Base-by-base conservation (phyloP, 2,329 filamentous ascomycete genomes). In the Clonostachys rosea region DNA sequence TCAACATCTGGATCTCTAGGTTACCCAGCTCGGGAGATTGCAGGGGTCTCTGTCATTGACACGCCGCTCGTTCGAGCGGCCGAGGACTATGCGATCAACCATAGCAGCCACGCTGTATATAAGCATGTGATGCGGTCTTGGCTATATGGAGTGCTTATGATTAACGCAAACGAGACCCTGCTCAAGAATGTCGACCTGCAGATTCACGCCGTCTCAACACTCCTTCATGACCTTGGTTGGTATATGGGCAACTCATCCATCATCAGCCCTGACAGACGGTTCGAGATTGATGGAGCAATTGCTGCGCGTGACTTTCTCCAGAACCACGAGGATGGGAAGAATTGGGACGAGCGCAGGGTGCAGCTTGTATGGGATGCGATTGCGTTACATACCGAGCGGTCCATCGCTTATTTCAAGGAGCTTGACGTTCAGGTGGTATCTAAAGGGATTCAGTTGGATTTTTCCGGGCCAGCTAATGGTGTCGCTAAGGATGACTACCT, bases 251-350 rank as follows among this genome's bases (percentile, higher is more conserved):
- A 58, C 34, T 60, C 60, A 7, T 34, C 58, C 5, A 47, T 70
- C 10, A 50, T 73, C 16, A 70, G 67, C 39, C 42, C 53, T 2
- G 71, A 76, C 56, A 14, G 8, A 14, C 66, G 73, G 9, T 78
- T 78, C 56, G 74, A 78, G 50, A 69, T 77, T 24, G 74, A 77
- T 52, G 67, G 73, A 13, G 74, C 73, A 8, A 66, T 71, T 47
- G 68, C 64, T 4, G 69, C 73, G 1, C 56, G 68, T 1, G 56
- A 65, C 1, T 75, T 74, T 47, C 44, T 74, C 42, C 47, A 45
- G 35, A 45, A 37, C 14, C 49, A 56, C 13, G 37, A 18, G 39
- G 43, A 63, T 45, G 51, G 51, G 16, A 47, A 47, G 14, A 47
- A 52, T 6, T 74, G 70, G 69, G 63, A 70, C 42, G 58, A 66